Percentiles rank a stretch among this genome's conserved stretches.
Evolutionary conservation across 306 rosid genomes (phyloP).

Genomic region (Cucurbita maxima): DNA sequence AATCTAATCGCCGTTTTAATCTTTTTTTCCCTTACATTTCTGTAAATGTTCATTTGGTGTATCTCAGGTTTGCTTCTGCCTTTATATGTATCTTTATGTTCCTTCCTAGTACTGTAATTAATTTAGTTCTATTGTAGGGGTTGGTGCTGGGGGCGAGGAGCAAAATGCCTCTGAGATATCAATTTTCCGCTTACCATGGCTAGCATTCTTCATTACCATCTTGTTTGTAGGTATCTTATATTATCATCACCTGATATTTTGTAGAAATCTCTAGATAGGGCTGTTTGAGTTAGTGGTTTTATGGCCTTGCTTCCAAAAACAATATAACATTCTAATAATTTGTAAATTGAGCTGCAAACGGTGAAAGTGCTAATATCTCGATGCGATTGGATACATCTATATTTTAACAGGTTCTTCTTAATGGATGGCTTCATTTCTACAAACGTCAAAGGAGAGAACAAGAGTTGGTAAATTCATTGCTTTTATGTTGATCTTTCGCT

Average conservation of each 20-base stretch:
- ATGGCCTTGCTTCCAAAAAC: not conserved
- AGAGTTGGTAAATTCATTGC: slow-evolving; percentile 51
- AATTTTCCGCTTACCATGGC: slow-evolving; percentile 70
- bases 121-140: slow-evolving; percentile 33
- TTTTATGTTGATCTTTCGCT: not conserved
- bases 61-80: not conserved
- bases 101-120: not conserved
- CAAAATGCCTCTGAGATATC: slow-evolving; percentile 70
- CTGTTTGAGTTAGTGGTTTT: not conserved
- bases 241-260: slow-evolving; percentile 23
- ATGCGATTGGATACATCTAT: not conserved
- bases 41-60: not conserved
- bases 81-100: not conserved
- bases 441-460: slow-evolving; percentile 74
- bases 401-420: slow-evolving; percentile 51
- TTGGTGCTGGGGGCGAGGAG: slow-evolving; percentile 98
- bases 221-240: slow-evolving; percentile 96
- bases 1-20: not conserved
- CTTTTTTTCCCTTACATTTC: not conserved
- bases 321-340: not conserved
- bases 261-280: not conserved
- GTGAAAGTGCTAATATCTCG: not conserved
- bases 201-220: slow-evolving; percentile 59
- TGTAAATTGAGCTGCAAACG: not conserved
- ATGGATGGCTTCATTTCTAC: slow-evolving; percentile 78